Evolutionary conservation across 257 asterid genomes (phyloP), one percentile per base, ranked within the genome.

Genomic region (Osmanthus fragrans): DNA sequence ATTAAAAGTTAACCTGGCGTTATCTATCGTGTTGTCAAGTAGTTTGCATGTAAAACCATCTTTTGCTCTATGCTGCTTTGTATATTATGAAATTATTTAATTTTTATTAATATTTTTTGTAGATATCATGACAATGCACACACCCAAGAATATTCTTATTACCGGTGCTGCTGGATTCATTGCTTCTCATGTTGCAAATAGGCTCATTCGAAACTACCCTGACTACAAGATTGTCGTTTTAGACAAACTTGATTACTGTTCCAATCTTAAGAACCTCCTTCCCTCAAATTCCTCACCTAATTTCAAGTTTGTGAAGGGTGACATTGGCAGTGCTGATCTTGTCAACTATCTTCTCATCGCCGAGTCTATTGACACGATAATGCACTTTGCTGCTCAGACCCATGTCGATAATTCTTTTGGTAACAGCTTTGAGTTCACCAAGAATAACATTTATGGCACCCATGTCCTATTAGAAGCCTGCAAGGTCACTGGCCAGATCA

Each of bases 311-410:
- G 74, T 79, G 19, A 79, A 73, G 82, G 82, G 82, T 23, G 82
- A 79, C 25, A 79, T 79, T 30, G 82, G 74, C 27, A 79, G 82
- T 73, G 82, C 78, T 5, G 82, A 79, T 73, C 82, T 79, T 7
- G 82, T 79, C 6, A 79, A 79, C 74, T 74, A 64, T 63, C 72
- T 79, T 34, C 82, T 79, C 60, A 65, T 79, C 25, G 74, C 82
- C 1, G 82, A 79, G 78, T 65, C 74, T 73, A 79, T 79, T 47
- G 82, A 79, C 74, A 79, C 82, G 34, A 79, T 79, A 32, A 79
- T 79, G 82, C 82, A 79, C 68, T 79, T 79, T 49, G 82, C 82
- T 23, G 82, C 82, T 23, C 82, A 79, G 37, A 79, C 82, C 12
- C 82, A 79, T 27, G 82, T 78, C 21, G 82, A 77, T 33, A 77